These are phyloP conservation scores for Earliella scabrosa DNA, from an alignment of 1,284 basidiomycete genomes.

Conservation along the genomic window DNA sequence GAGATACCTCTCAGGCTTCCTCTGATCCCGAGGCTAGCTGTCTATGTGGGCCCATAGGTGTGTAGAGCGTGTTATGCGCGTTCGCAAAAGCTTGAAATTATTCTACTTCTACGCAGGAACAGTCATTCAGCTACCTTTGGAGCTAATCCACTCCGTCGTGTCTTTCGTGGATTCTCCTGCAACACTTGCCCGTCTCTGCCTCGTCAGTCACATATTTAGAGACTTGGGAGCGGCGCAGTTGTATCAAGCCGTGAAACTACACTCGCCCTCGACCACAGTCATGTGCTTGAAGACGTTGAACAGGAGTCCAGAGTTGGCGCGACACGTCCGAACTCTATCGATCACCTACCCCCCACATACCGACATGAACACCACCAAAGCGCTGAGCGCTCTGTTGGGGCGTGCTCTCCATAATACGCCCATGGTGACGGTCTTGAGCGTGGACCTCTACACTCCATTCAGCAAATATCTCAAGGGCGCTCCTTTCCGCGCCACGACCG, in stretches of 20 bases:
- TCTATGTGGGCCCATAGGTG: too few relatives aligned
- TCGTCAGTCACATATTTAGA: slow-evolving; percentile 3
- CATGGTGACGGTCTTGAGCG: background rate
- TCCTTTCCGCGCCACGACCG: background rate
- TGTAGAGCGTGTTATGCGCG: too few relatives aligned
- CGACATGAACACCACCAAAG: background rate
- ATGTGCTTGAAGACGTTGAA: background rate
- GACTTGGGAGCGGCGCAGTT: background rate
- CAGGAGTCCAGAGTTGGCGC: background rate
- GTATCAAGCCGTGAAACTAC: background rate
- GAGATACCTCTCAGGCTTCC: too few relatives aligned
- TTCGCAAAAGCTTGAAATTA: too few relatives aligned
- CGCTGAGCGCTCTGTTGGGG: slow-evolving; percentile 5
- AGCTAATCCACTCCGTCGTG: slow-evolving; percentile 5
- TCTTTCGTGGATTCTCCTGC: background rate
- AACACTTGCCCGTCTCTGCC: background rate
- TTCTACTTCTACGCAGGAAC: background rate
- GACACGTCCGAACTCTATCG: background rate
- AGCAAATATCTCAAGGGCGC: slow-evolving; percentile 1
- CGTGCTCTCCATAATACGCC: slow-evolving; percentile 5
- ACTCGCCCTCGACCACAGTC: background rate
- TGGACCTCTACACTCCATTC: background rate
- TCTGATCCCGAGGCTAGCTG: too few relatives aligned
- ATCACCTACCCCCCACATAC: background rate
- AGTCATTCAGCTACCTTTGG: slow-evolving; percentile 2